Evolutionary conservation across 2,329 filamentous ascomycete genomes (phyloP), one percentile per base, ranked within the genome.

Genomic region (Coniochaeta sp.): DNA sequence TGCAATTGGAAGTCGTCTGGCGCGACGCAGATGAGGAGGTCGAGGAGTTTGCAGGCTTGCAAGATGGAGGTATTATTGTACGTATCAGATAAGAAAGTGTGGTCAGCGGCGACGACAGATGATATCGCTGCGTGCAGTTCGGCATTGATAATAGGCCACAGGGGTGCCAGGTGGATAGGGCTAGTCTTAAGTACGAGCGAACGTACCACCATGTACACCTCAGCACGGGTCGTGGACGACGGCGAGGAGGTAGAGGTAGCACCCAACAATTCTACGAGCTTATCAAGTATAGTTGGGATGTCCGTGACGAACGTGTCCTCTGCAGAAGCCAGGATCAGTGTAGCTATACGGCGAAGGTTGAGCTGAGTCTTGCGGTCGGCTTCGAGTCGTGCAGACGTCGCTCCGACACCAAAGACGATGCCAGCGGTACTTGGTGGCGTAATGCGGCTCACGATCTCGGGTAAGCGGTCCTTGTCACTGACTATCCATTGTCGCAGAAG

Each of bases 1-100:
- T 96, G 89, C n/a, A 98, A 83, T 73, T 98, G 95, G 75, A 98
- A 99, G 72, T 99, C 95, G 66, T 99, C 95, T 0, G 93, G 93
- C 5, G 90, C 89, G 8, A 93, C 80, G 50, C 91, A 88, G 16
- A 98, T 83, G n/a, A 99, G 80, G 22, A 92, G 79, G 69, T 99
- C 95, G 3, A 99, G 82, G 3, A 99, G 81, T 71, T 98, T 99
- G 76, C 93, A 97, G 0, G 92, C 93, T 72, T 99, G 93, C 3
- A 99, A 77, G 17, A 97, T 78, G 2, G 89, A 87, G 2, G 85
- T 77, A 65, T 91, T 89, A 69, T 85, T 90, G 74, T 91, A 96
- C 12, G 84, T 88, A 26, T 95, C 90, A 7, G 82, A 81, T 14
- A 86, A 76, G 7, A 78, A 66, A 68, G 81, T 88, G 67, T 86